Base-by-base conservation (phyloP, 139 green algal genomes). In the Picochlorum sp. region DNA sequence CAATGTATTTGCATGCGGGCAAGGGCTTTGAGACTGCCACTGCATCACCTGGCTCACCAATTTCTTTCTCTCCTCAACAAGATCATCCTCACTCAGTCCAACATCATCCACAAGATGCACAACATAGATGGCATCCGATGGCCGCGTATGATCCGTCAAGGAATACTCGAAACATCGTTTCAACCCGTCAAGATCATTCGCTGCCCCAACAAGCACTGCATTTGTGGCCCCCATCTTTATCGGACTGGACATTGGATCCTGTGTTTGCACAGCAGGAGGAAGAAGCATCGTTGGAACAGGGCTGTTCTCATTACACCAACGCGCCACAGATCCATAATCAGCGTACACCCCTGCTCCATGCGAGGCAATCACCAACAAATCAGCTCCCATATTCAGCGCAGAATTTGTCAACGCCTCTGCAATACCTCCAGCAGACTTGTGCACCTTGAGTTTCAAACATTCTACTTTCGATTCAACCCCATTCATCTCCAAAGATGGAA, bases 271-370 rank as follows among this genome's bases (percentile, higher is more conserved):
- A 26, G 30, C 30, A 24, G 66, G 66, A 20, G 71, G 71, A 45
- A 78, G 44, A 34, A 78, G 66, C 41, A 78, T 52, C 1, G 54
- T 64, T 7, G 71, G 71, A 49, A 78, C 60, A 30, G 34, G 28
- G 37, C 64, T 73, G 26, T 77, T 56, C 34, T 77, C 70, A 16
- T 34, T 47, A 30, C 65, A 70, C 49, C 71, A 78, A 50, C 71
- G 28, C 6, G 71, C 66, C 31, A 78, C 71, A 44, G 60, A 71
- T 4, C 71, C 71, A 56, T 67, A 78, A 54, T 78, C 71, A 4
- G 71, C 71, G 37, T 73, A 61, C 28, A 78, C 71, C 15, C 71
- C 71, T 4, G 66, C 58, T 31, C 71, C 71, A 49, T 74, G 71
- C 41, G 59, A 70, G 28, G 61, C 66, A 16, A 78, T 74, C 8